Evolutionary conservation across 208 protist species (phyloP).

Genomic region (Histomonas meleagridis): DNA sequence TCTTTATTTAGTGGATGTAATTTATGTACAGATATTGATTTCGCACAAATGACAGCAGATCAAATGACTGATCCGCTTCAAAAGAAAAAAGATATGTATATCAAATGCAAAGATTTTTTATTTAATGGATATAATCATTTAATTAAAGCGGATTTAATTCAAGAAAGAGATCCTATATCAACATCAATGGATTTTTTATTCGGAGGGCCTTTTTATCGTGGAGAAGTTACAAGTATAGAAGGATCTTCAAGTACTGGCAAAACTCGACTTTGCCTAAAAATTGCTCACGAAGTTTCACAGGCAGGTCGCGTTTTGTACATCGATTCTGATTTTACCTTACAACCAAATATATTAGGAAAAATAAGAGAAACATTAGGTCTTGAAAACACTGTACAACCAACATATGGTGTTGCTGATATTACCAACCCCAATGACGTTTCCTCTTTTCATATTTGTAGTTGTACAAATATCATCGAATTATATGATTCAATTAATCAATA

Average conservation of each 20-base stretch:
- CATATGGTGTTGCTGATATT: too few species aligned
- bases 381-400: too few species aligned
- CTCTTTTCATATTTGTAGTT: background rate
- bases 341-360: background rate
- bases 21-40: constrained; percentile 15
- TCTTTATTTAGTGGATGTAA: too few species aligned
- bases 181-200: background rate
- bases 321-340: background rate
- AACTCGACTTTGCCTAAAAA: background rate
- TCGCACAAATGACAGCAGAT: background rate
- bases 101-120: background rate
- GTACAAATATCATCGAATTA: background rate
- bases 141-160: background rate
- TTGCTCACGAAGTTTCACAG: background rate
- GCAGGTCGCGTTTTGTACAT: background rate
- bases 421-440: too few species aligned
- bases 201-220: background rate
- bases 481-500: background rate
- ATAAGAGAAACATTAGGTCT: background rate
- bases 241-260: background rate
- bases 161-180: background rate
- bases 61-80: background rate
- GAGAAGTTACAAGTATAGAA: background rate
- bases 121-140: background rate
- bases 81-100: background rate